phyloP scores from a whole-genome alignment of 345 rosid genomes.

The Aegle marmelos region DNA sequence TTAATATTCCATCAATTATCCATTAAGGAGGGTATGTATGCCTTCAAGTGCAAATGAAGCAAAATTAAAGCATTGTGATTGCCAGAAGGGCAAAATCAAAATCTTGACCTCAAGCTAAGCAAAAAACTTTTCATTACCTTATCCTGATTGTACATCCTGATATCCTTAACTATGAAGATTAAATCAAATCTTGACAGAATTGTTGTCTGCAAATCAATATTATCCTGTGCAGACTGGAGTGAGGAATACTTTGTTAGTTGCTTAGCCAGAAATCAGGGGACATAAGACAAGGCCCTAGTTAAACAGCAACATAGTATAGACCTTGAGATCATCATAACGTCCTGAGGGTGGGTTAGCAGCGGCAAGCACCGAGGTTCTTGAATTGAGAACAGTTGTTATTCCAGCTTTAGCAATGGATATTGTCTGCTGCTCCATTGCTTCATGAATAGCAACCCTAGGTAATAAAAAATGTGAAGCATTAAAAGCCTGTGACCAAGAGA shows the following conservation, averaged over 20 bases:
- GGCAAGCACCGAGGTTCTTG: conserved; percentile 96
- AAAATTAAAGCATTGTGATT: not conserved
- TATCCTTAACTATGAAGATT: conserved; percentile 91
- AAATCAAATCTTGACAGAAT: conserved; percentile 96
- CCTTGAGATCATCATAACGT: conserved; percentile 98
- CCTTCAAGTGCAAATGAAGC: conserved; percentile 1
- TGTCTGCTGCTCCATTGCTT: conserved; percentile 99
- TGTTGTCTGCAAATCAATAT: conserved; percentile 93
- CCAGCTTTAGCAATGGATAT: conserved; percentile 99
- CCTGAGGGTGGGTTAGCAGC: conserved; percentile 99
- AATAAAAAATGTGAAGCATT: not conserved
- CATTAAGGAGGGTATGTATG: not conserved
- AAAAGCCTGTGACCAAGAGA: conserved; percentile 7
- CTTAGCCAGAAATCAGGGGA: not conserved
- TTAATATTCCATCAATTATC: not conserved
- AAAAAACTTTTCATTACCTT: conserved; percentile 48
- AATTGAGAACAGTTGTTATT: conserved; percentile 93
- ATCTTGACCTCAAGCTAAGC: not conserved
- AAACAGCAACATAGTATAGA: conserved; percentile 16
- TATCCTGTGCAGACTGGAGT: conserved; percentile 86
- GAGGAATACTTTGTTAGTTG: conserved; percentile 19
- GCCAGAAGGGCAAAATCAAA: not conserved
- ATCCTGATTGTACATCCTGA: conserved; percentile 79
- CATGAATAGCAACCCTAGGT: conserved; percentile 93
- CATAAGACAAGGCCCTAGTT: not conserved